Evolutionary conservation across 441 rosid genomes (phyloP), one percentile per base, ranked within the genome.

Genomic region (Euphorbia schlechtendalii): DNA sequence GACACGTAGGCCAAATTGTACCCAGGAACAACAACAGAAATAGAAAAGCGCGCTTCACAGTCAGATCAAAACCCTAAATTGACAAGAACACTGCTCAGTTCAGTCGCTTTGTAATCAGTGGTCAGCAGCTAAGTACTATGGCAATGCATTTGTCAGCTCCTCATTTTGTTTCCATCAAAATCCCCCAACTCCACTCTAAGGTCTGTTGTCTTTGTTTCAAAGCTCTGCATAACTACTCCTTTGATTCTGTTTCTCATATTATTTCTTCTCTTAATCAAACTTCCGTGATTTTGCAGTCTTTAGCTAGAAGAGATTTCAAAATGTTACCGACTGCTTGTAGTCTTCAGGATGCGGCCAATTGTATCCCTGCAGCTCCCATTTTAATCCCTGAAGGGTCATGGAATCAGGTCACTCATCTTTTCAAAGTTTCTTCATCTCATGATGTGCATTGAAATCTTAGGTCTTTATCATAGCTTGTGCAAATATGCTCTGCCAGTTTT

Each of bases 331-430:
- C 75, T 60, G 75, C 81, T 12, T 67, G 84, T 0, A 74, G 30
- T 54, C 41, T 70, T 43, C 82, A 72, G 56, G 89, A 82, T 69
- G 81, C 83, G 24, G 74, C 89, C 27, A 74, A 65, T 76, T 73
- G 72, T 65, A 84, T 86, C 56, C 86, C 96, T 2, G 86, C 95
- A 0, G 99, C 98, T 77, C 97, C 98, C 0, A 88, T 91, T 73
- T 73, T 83, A 27, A 83, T 91, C 64, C 91, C 99, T 32, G 80
- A 88, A 52, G 96, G 96, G 0, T 83, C 89, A 18, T 89, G 96
- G 97, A 83, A 83, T 75, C 86, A 88, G 96, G 98, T 85, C 20
- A 59, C 68, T 28, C 30, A 13, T 54, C 64, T 8, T 64, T 51
- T 5, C 28, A 48, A 14, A 36, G 34, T 8, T 3, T 5, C 56